Conservation (phyloP, 805 yeast species). For the Nakazawaea wickerhamii region DNA sequence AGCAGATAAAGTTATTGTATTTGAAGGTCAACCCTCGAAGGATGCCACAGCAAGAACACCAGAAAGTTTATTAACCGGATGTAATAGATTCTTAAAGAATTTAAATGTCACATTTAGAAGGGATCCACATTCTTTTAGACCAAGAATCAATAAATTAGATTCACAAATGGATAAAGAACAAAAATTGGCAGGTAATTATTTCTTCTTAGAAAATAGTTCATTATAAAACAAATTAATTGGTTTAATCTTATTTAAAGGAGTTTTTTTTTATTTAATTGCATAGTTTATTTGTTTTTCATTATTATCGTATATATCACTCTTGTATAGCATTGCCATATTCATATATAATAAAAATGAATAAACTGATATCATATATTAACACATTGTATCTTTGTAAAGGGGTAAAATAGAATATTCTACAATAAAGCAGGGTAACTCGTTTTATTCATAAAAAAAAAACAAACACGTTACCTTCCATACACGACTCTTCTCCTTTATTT, state of each 20-base stretch:
- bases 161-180: slow-evolving; percentile 99
- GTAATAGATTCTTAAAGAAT: slow-evolving; percentile 94
- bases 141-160: slow-evolving; percentile 95
- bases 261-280: slow-evolving; percentile 1
- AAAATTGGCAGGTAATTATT: slow-evolving; percentile 85
- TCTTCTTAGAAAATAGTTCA: slow-evolving; percentile 77
- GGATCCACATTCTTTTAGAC: slow-evolving; percentile 97
- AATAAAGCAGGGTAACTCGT: background rate
- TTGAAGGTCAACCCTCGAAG: slow-evolving; percentile 91
- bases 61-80: slow-evolving; percentile 92
- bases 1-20: slow-evolving; percentile 98
- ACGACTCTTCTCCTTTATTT: too few relatives aligned
- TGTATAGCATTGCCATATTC: background rate
- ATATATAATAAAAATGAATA: background rate
- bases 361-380: background rate
- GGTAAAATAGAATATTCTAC: background rate
- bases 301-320: background rate
- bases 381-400: too few relatives aligned
- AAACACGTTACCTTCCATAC: too few relatives aligned
- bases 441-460: too few relatives aligned
- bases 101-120: slow-evolving; percentile 98
- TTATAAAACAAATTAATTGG: slow-evolving; percentile 28
- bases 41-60: slow-evolving; percentile 84
- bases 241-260: background rate
- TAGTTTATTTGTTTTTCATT: background rate